Conservation (phyloP, 495 filamentous ascomycete species). For the Cairneyella variabilis region DNA sequence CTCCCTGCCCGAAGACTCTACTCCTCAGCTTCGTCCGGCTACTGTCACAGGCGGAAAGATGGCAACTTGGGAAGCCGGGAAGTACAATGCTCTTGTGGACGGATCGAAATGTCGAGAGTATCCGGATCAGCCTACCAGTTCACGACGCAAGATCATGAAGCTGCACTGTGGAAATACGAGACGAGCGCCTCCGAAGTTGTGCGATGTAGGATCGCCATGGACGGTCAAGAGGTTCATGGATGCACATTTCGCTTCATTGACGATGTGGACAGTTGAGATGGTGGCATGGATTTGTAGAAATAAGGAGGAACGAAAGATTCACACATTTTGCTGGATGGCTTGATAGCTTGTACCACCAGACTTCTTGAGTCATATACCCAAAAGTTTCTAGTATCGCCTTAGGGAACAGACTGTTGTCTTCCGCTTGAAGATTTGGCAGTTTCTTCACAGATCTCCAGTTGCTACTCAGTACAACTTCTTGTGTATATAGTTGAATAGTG, state of each 20-base stretch:
- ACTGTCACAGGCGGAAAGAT: slow-evolving; percentile 28
- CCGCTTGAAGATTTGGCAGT: too few relatives aligned
- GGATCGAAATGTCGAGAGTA: slow-evolving; percentile 18
- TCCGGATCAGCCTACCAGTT: slow-evolving; percentile 37
- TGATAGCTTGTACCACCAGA: background rate
- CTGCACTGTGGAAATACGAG: slow-evolving; percentile 34
- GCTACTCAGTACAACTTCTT: too few relatives aligned
- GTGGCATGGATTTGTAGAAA: too few relatives aligned
- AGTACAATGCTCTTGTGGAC: slow-evolving; percentile 40
- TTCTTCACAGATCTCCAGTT: background rate
- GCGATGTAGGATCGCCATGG: slow-evolving; percentile 32
- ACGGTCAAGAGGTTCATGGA: background rate
- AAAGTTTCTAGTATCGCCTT: background rate
- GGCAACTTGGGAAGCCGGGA: slow-evolving; percentile 31
- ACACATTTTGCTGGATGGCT: background rate
- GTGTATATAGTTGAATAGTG: too few relatives aligned
- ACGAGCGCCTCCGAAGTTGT: slow-evolving; percentile 41
- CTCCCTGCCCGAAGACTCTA: background rate
- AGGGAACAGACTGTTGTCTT: too few relatives aligned
- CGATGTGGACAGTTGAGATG: background rate
- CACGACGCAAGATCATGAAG: slow-evolving; percentile 31
- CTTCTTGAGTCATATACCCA: background rate
- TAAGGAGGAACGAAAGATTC: background rate
- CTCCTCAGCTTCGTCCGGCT: slow-evolving; percentile 12
- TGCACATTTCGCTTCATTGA: slow-evolving; percentile 7